phyloP scores from a whole-genome alignment of 345 rosid genomes.

The Hibiscus trionum region DNA sequence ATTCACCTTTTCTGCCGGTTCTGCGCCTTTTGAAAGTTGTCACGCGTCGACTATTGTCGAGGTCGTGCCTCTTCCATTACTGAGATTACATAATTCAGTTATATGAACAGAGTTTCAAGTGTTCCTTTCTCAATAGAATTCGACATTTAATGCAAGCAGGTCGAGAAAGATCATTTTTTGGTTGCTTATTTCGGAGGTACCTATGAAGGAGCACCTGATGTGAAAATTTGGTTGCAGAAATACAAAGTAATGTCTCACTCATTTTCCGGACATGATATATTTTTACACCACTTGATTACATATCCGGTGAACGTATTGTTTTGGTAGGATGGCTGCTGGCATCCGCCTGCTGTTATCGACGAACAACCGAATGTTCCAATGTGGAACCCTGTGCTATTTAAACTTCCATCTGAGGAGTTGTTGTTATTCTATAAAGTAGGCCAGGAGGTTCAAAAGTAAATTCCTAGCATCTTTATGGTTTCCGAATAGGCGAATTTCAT shows the following conservation, averaged over 20 bases:
- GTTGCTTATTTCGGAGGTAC: conserved; percentile 71
- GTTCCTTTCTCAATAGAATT: neutral
- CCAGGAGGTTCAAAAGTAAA: conserved; percentile 78
- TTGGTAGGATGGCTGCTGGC: conserved; percentile 65
- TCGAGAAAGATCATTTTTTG: conserved; percentile 57
- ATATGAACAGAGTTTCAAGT: neutral
- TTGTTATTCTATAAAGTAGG: conserved; percentile 81
- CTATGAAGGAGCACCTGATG: conserved; percentile 57
- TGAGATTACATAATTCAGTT: conserved; percentile 38
- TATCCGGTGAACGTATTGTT: neutral
- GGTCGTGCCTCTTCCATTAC: conserved; percentile 70
- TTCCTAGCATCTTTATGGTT: conserved; percentile 11
- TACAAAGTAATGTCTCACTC: conserved; percentile 36
- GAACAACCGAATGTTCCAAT: conserved; percentile 70
- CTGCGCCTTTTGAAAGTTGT: conserved; percentile 78
- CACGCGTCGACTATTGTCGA: conserved; percentile 87
- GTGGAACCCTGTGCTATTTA: conserved; percentile 92
- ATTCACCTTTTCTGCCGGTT: conserved; percentile 54
- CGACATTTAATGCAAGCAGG: conserved; percentile 27
- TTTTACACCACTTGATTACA: too few species aligned
- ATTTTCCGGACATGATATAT: too few species aligned
- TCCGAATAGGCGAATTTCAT: neutral
- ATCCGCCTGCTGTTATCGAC: conserved; percentile 43
- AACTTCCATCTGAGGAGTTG: conserved; percentile 66
- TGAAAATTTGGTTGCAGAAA: conserved; percentile 57